A percentile compares a stretch with the other conserved stretches of the same genome.
These are phyloP conservation scores for Boletus insuetus DNA, from an alignment of 768 basidiomycete species.

Conservation along the genomic window DNA sequence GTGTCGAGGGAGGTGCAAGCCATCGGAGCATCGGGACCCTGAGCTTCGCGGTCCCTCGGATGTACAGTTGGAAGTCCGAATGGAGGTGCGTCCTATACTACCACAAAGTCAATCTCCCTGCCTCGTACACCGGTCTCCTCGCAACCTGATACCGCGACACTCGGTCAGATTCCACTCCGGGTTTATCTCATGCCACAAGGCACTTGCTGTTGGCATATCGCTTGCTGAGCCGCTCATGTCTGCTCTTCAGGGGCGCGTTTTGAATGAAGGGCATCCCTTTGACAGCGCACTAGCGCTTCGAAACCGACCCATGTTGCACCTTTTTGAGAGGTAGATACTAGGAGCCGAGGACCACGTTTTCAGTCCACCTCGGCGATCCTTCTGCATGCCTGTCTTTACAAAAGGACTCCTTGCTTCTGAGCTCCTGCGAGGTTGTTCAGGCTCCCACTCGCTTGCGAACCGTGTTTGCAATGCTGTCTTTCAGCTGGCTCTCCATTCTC, in stretches of 20 bases:
- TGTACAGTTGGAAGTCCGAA: constrained; percentile 2
- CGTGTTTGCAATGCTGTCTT: not conserved
- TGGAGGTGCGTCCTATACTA: not conserved
- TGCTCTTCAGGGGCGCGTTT: constrained; percentile 6
- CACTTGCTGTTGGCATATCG: constrained; percentile 9
- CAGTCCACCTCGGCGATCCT: constrained; percentile 6
- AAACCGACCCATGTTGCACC: constrained; percentile 15
- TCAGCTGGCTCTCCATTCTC: constrained; percentile 4
- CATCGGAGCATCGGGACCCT: constrained; percentile 3
- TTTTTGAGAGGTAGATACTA: constrained; percentile 10
- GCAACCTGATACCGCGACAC: not conserved
- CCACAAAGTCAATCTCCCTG: constrained; percentile 13
- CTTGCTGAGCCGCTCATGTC: constrained; percentile 2
- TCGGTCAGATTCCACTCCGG: constrained; percentile 6
- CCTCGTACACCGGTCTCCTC: not conserved
- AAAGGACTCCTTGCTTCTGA: constrained; percentile 10
- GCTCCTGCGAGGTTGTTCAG: not conserved
- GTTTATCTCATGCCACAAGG: constrained; percentile 6
- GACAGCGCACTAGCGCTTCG: not conserved
- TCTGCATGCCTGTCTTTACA: constrained; percentile 2
- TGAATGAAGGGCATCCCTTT: not conserved
- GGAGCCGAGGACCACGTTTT: constrained; percentile 15
- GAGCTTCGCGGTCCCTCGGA: constrained; percentile 9
- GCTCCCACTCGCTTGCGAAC: not conserved
- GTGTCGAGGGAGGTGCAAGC: constrained; percentile 3